These are phyloP conservation scores for Aspergillus heteromorphus DNA, from an alignment of 495 filamentous ascomycete genomes.

Conservation along the genomic window DNA sequence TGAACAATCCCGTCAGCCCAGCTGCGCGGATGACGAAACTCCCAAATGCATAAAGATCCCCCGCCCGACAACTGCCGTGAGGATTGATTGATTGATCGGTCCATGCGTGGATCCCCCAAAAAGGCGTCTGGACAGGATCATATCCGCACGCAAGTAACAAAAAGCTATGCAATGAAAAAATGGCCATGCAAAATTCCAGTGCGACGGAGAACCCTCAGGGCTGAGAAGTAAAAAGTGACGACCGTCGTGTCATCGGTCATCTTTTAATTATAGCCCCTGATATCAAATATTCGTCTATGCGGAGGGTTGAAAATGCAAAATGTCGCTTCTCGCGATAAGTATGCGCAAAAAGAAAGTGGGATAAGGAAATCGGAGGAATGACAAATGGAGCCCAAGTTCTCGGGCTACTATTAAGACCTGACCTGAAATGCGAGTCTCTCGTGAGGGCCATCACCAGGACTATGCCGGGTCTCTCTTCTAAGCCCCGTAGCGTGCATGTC, in stretches of 20 bases:
- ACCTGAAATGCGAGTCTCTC: neutral
- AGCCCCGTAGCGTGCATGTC: neutral
- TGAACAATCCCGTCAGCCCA: conserved; percentile 3
- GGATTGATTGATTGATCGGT: neutral
- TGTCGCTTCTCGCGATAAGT: neutral
- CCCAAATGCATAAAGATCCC: neutral
- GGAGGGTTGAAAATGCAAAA: neutral
- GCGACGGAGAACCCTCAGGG: neutral
- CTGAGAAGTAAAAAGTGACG: neutral
- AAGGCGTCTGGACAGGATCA: neutral
- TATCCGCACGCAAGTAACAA: neutral
- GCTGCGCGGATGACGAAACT: conserved; percentile 5
- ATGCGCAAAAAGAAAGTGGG: neutral
- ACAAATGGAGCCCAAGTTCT: neutral
- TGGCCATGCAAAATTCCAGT: neutral
- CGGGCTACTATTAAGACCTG: neutral
- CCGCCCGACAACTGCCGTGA: too few relatives aligned
- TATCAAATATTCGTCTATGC: neutral
- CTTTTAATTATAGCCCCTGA: neutral
- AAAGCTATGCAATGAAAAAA: neutral
- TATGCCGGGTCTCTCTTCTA: neutral
- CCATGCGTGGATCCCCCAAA: neutral
- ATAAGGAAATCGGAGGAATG: neutral
- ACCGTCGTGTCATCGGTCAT: neutral
- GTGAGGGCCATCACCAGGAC: conserved; percentile 4